These are phyloP conservation scores for Prunus armeniaca DNA, from an alignment of 306 rosid species.

Conservation along the genomic window DNA sequence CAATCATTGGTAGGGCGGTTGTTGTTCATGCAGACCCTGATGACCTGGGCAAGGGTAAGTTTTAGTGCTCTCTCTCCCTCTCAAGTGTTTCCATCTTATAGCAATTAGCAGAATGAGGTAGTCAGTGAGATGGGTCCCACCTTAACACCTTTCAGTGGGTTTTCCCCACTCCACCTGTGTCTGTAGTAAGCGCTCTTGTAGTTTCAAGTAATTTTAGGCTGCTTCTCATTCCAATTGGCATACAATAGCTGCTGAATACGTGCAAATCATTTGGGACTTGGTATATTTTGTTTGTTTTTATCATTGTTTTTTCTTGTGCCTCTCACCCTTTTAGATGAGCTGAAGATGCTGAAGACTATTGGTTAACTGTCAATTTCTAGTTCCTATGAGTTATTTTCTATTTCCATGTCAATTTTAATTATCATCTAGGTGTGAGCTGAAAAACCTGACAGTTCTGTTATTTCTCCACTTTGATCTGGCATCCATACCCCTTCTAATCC, in stretches of 20 bases:
- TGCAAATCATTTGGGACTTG: background rate
- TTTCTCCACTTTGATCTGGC: background rate
- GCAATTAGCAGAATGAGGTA: background rate
- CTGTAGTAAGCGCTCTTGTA: background rate
- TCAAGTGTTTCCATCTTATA: background rate
- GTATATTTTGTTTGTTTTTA: background rate
- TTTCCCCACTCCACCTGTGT: background rate
- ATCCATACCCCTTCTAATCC: background rate
- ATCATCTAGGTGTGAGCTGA: background rate
- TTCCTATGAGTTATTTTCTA: background rate
- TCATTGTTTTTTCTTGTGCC: background rate
- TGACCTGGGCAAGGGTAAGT: constrained; percentile 92
- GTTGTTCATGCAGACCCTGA: constrained; percentile 94
- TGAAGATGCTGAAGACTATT: background rate
- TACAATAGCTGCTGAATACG: background rate
- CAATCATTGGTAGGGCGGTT: constrained; percentile 91
- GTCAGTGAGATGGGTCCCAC: background rate
- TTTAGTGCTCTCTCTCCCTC: background rate
- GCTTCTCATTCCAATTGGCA: background rate
- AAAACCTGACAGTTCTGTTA: background rate
- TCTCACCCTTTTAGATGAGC: background rate
- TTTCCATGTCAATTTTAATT: background rate
- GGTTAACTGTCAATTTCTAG: background rate
- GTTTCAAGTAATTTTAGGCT: background rate
- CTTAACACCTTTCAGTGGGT: background rate